Evolutionary conservation across 225 moss, liverwort and hornwort species (phyloP).

Genomic region (Sphagnum tenellum): DNA sequence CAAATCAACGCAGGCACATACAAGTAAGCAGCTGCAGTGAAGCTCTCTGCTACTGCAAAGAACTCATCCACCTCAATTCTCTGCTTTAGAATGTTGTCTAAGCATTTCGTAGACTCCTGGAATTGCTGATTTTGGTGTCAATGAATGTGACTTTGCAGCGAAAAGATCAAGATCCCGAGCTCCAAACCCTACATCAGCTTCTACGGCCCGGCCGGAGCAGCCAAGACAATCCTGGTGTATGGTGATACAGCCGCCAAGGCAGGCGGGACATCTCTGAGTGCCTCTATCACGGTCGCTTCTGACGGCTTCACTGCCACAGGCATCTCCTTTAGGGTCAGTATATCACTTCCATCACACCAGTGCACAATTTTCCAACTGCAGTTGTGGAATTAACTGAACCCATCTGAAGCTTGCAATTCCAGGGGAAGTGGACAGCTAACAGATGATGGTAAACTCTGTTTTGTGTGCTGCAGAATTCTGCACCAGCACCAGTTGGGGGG

Average conservation of each 20-base stretch:
- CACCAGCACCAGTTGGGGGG: conserved; percentile 38
- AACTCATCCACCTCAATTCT: no score
- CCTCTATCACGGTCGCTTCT: conserved; percentile 18
- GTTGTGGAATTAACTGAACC: no score
- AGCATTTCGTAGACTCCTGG: no score
- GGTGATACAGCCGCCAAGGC: conserved; percentile 33
- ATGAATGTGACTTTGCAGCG: conserved; percentile 15
- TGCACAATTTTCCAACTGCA: no score
- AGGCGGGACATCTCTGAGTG: conserved; percentile 45
- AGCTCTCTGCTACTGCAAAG: no score
- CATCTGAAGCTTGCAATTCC: no score
- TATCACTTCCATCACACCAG: no score
- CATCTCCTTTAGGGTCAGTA: conserved; percentile 25
- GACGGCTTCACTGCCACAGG: conserved; percentile 37
- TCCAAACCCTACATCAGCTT: conserved; percentile 28
- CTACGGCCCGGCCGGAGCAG: conserved; percentile 7
- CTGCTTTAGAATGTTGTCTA: no score
- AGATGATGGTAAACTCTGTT: background rate
- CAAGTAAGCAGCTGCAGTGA: conserved; percentile 20
- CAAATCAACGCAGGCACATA: conserved; percentile 58
- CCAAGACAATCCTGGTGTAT: conserved; percentile 18
- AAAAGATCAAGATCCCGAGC: conserved; percentile 29
- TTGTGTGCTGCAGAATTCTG: conserved; percentile 27
- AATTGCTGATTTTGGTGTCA: no score
- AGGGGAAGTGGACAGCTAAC: no score